Evolutionary conservation across 2,329 filamentous ascomycete species (phyloP).

Genomic region (Diaporthe helianthi): DNA sequence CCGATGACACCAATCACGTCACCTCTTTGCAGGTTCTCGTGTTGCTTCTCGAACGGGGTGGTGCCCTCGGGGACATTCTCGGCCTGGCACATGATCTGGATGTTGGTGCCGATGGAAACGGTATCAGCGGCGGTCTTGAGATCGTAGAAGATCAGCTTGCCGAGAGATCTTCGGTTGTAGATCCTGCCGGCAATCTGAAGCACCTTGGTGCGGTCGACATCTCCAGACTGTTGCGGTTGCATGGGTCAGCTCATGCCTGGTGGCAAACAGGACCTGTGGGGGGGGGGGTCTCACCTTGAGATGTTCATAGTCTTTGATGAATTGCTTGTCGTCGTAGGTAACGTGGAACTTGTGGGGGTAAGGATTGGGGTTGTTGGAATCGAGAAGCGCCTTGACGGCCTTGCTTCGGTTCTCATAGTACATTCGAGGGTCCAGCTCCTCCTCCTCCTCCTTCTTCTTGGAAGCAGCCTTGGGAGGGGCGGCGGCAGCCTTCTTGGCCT

Average conservation of each 20-base stretch:
- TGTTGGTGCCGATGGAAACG: constrained; percentile 70
- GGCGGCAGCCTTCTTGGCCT: constrained; percentile 81
- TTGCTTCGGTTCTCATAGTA: constrained; percentile 97
- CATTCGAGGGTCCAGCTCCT: constrained; percentile 65
- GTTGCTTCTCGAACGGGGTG: constrained; percentile 81
- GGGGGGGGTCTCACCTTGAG: constrained; percentile 54
- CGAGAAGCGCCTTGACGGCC: constrained; percentile 75
- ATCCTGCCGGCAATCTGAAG: constrained; percentile 85
- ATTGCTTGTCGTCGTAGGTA: constrained; percentile 82
- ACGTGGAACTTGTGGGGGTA: constrained; percentile 95
- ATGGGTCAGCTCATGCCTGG: not conserved
- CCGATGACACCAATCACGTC: constrained; percentile 91
- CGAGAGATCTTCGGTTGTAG: constrained; percentile 84
- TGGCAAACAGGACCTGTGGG: not conserved
- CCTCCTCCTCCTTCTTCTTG: constrained; percentile 64
- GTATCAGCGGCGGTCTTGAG: constrained; percentile 65
- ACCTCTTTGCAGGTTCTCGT: constrained; percentile 86
- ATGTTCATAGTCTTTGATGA: constrained; percentile 76
- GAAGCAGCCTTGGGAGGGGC: constrained; percentile 57
- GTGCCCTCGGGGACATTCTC: constrained; percentile 75
- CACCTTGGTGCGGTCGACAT: constrained; percentile 76
- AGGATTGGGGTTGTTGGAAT: constrained; percentile 77
- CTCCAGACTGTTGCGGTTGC: constrained; percentile 69
- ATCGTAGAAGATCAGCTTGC: constrained; percentile 94
- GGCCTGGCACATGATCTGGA: constrained; percentile 92